Conservation (phyloP, 495 filamentous ascomycete species). For the Penicillium robsamsonii region DNA sequence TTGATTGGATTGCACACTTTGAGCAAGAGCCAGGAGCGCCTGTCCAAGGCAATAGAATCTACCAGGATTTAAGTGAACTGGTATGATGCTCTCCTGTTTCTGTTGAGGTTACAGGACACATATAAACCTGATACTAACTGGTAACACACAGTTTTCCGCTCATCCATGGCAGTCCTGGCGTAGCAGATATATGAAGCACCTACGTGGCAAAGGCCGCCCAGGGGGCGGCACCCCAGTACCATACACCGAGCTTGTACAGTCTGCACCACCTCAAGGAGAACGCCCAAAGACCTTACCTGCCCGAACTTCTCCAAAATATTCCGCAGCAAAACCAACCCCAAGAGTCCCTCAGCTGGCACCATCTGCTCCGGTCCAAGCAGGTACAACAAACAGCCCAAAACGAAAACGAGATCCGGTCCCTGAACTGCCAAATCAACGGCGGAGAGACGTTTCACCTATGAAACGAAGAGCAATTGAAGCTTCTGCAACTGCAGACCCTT, state of each 20-base stretch:
- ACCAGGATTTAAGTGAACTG: slow-evolving; percentile 57
- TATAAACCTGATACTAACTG: slow-evolving; percentile 7
- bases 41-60: slow-evolving; percentile 60
- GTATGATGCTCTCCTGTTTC: slow-evolving; percentile 31
- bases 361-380: not conserved
- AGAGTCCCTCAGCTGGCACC: not conserved
- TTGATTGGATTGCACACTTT: slow-evolving; percentile 55
- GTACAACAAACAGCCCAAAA: not conserved
- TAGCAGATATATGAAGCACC: slow-evolving; percentile 61
- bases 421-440: not conserved
- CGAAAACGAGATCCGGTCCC: slow-evolving; percentile 6
- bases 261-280: not conserved
- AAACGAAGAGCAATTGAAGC: slow-evolving; percentile 13
- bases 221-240: slow-evolving; percentile 25
- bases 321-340: not conserved
- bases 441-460: not conserved
- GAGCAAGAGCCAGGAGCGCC: slow-evolving; percentile 39
- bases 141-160: slow-evolving; percentile 49
- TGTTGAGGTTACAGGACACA: slow-evolving; percentile 7
- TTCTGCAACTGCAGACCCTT: not conserved
- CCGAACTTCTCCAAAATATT: not conserved
- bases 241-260: slow-evolving; percentile 6
- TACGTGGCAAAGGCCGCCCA: slow-evolving; percentile 46
- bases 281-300: slow-evolving; percentile 2
- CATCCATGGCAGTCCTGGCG: slow-evolving; percentile 75